A percentile compares a stretch with the other conserved stretches of the same genome.
phyloP scores from a whole-genome alignment of 2,329 filamentous ascomycete species.

The Nemania sp. region DNA sequence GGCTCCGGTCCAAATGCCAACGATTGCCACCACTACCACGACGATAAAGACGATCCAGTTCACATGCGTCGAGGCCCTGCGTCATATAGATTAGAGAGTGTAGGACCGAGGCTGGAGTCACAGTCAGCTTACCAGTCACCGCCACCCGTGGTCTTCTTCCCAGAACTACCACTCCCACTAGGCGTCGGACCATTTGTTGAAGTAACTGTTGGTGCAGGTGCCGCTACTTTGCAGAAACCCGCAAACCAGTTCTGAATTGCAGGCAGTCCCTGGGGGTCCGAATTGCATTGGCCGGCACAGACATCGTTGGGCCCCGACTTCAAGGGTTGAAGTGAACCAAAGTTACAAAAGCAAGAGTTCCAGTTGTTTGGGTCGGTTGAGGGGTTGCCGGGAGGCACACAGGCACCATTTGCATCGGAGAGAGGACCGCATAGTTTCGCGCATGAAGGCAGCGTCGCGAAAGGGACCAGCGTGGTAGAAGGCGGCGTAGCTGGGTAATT shows the following conservation, averaged over 20 bases:
- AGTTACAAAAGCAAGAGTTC: constrained; percentile 74
- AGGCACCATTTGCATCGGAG: constrained; percentile 72
- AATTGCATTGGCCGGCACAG: constrained; percentile 64
- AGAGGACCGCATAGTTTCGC: constrained; percentile 63
- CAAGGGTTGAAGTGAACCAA: constrained; percentile 62
- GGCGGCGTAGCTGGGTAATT: constrained; percentile 23
- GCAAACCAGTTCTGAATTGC: constrained; percentile 73
- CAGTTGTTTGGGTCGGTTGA: constrained; percentile 58
- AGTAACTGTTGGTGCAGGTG: constrained; percentile 41
- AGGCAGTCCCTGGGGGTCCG: constrained; percentile 52
- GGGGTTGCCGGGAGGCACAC: constrained; percentile 63
- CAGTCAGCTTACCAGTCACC: constrained; percentile 52
- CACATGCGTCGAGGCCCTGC: constrained; percentile 71
- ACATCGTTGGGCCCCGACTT: constrained; percentile 60
- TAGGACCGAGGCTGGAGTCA: neutral
- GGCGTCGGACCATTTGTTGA: constrained; percentile 35
- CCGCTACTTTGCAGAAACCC: constrained; percentile 61
- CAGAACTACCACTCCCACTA: constrained; percentile 34
- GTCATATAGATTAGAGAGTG: constrained; percentile 9
- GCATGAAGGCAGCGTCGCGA: constrained; percentile 64
- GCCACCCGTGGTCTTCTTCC: constrained; percentile 40
- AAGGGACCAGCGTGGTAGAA: constrained; percentile 60
- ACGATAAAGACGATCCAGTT: constrained; percentile 84
- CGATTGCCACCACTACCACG: constrained; percentile 71
- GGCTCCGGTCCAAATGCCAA: constrained; percentile 67